Percentiles rank a stretch among this genome's conserved stretches.
Conservation (phyloP, 2,329 filamentous ascomycete genomes). For the Coniochaeta sp. region DNA sequence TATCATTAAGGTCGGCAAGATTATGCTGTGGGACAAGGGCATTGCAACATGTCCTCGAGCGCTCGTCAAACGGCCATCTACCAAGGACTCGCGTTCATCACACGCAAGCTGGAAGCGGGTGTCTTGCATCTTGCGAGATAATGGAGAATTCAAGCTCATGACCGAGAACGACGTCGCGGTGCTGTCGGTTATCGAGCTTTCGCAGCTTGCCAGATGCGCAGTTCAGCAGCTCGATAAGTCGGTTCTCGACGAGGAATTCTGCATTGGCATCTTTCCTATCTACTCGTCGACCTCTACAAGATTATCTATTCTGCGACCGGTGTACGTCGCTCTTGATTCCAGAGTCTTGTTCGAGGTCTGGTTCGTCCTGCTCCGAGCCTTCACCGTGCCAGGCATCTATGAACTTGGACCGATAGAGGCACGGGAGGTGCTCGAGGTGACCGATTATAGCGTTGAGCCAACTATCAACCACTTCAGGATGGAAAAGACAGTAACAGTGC, state of each 20-base stretch:
- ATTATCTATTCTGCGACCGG: slow-evolving; percentile 72
- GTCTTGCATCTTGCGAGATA: slow-evolving; percentile 89
- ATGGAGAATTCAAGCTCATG: slow-evolving; percentile 87
- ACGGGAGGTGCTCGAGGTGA: slow-evolving; percentile 34
- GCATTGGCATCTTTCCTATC: slow-evolving; percentile 90
- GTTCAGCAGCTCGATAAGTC: slow-evolving; percentile 86
- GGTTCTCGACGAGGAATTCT: slow-evolving; percentile 87
- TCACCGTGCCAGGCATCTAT: slow-evolving; percentile 87
- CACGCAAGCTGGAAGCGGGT: slow-evolving; percentile 74
- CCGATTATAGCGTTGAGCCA: slow-evolving; percentile 29
- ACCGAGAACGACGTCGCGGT: slow-evolving; percentile 77
- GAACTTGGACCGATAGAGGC: slow-evolving; percentile 39
- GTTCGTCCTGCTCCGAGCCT: slow-evolving; percentile 86
- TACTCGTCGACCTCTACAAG: slow-evolving; percentile 71
- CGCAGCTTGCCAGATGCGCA: slow-evolving; percentile 80
- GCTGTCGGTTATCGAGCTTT: slow-evolving; percentile 77
- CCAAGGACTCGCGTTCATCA: slow-evolving; percentile 45
- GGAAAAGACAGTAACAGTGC: slow-evolving; percentile 51
- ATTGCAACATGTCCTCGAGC: slow-evolving; percentile 44
- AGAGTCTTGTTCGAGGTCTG: slow-evolving; percentile 93
- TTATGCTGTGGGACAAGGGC: slow-evolving; percentile 86
- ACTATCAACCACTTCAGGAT: slow-evolving; percentile 50
- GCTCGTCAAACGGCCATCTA: slow-evolving; percentile 50
- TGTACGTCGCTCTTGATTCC: slow-evolving; percentile 82
- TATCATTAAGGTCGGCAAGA: slow-evolving; percentile 92